phyloP scores from a whole-genome alignment of 345 rosid species.

The Geranium rotundifolium region DNA sequence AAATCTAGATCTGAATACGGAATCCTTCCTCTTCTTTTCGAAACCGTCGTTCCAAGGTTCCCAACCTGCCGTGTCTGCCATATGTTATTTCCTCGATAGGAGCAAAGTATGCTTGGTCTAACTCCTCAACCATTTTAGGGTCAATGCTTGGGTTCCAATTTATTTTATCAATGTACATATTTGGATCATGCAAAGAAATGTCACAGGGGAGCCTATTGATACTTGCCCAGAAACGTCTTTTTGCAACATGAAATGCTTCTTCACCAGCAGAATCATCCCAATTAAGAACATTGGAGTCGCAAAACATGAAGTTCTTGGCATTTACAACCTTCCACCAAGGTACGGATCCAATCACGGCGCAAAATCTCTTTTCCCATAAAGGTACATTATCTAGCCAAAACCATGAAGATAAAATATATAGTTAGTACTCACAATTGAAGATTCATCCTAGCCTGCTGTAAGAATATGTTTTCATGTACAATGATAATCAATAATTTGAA shows the following conservation, averaged over 20 bases:
- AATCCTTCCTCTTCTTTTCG: constrained; percentile 34
- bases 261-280: constrained; percentile 78
- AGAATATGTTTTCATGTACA: background rate
- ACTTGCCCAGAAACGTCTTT: constrained; percentile 59
- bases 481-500: background rate
- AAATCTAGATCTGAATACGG: constrained; percentile 30
- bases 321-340: constrained; percentile 64
- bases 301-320: constrained; percentile 31
- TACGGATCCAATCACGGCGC: constrained; percentile 48
- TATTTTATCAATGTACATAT: constrained; percentile 44
- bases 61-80: constrained; percentile 20
- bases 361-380: constrained; percentile 67
- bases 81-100: constrained; percentile 27
- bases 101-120: constrained; percentile 44
- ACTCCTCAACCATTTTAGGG: constrained; percentile 45
- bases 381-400: constrained; percentile 47
- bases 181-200: constrained; percentile 53
- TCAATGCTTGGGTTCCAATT: constrained; percentile 65
- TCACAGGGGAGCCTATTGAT: constrained; percentile 39
- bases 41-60: constrained; percentile 19
- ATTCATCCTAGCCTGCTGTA: background rate
- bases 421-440: background rate
- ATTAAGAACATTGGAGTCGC: constrained; percentile 32
- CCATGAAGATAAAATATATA: constrained; percentile 8
- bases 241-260: constrained; percentile 69